Evolutionary conservation across 2,329 filamentous ascomycete species (phyloP).

Genomic region (Penicillium sp.): DNA sequence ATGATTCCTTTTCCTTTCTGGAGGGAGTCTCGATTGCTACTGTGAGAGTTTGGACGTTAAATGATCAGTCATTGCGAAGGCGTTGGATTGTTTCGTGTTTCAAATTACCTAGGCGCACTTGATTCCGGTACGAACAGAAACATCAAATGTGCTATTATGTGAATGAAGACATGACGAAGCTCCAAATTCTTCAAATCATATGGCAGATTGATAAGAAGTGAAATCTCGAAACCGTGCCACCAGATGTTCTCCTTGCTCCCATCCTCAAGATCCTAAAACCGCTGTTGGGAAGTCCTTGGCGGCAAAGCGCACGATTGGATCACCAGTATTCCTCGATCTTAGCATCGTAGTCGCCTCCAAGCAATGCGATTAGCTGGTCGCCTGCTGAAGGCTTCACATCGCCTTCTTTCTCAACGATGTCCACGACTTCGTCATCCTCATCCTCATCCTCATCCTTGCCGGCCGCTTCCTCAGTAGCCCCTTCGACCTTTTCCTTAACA

Average conservation of each 20-base stretch:
- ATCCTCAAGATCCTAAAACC: background rate
- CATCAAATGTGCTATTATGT: background rate
- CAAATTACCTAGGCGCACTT: background rate
- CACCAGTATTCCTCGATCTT: slow-evolving; percentile 1
- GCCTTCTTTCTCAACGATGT: slow-evolving; percentile 28
- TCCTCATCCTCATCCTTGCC: background rate
- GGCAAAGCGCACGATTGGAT: background rate
- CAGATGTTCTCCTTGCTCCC: background rate
- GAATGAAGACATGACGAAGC: background rate
- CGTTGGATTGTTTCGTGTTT: background rate
- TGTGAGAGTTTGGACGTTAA: background rate
- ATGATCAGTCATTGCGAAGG: background rate
- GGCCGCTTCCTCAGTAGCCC: background rate
- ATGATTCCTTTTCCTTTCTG: background rate
- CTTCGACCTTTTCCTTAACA: background rate
- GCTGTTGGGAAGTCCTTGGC: background rate
- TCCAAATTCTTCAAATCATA: background rate
- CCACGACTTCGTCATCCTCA: slow-evolving; percentile 3
- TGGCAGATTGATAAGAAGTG: background rate
- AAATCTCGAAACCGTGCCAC: background rate
- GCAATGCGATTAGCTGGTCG: slow-evolving; percentile 24
- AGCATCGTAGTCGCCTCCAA: background rate
- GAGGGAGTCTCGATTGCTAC: background rate
- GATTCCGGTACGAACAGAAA: background rate
- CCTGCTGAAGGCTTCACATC: slow-evolving; percentile 28